These are phyloP conservation scores for Buddleja alternifolia DNA, from an alignment of 257 asterid genomes.

Conservation along the genomic window DNA sequence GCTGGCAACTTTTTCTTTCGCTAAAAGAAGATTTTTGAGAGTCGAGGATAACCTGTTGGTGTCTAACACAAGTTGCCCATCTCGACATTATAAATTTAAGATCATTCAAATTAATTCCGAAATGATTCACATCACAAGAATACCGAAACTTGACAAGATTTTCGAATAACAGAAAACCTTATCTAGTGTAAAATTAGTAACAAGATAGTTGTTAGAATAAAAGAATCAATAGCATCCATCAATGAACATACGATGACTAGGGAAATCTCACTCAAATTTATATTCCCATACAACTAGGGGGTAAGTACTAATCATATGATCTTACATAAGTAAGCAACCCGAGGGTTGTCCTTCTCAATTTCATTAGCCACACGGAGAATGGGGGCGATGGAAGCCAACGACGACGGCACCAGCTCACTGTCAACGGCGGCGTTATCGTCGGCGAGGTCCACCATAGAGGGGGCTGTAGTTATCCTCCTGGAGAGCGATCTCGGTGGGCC, in stretches of 20 bases:
- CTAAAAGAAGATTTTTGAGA: not conserved
- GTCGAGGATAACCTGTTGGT: conserved; percentile 4
- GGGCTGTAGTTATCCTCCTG: conserved; percentile 56
- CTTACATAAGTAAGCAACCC: conserved; percentile 90
- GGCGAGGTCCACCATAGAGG: conserved; percentile 69
- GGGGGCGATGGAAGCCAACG: conserved; percentile 81
- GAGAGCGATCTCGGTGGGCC: conserved; percentile 66
- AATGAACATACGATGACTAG: not conserved
- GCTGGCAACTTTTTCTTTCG: not conserved
- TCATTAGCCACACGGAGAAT: conserved; percentile 95
- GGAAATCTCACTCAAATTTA: too few relatives aligned
- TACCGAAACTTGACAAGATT: not conserved
- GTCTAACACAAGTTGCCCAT: conserved; percentile 8
- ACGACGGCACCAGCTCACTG: conserved; percentile 94
- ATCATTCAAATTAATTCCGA: not conserved
- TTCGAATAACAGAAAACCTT: not conserved
- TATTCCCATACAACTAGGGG: too few relatives aligned
- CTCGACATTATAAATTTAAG: not conserved
- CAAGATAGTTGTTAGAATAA: not conserved
- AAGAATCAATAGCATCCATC: conserved; percentile 11
- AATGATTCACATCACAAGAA: not conserved
- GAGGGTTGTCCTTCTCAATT: conserved; percentile 62
- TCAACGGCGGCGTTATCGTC: conserved; percentile 68
- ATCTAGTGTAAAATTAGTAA: not conserved
- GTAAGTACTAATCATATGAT: too few relatives aligned